Evolutionary conservation across 129 eudicot genomes (phyloP).

Genomic region (Tagetes patula): DNA sequence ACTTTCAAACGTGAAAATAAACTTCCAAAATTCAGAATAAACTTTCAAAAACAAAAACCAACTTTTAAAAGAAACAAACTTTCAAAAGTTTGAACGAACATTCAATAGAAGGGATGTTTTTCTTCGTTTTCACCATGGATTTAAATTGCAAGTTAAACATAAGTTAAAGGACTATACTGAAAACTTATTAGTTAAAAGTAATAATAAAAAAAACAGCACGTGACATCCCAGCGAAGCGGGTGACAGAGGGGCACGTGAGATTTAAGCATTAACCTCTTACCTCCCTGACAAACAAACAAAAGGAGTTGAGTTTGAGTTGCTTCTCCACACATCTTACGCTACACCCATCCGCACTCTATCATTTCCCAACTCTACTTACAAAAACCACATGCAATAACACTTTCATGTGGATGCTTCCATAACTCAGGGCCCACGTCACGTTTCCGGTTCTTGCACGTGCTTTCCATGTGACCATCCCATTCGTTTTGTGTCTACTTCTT

Average conservation of each 20-base stretch:
- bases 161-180: slow-evolving; percentile 11
- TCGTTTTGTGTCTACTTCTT: neutral
- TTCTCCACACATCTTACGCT: slow-evolving; percentile 18
- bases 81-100: no score
- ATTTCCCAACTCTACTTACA: slow-evolving; percentile 33
- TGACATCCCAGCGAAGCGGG: slow-evolving; percentile 40
- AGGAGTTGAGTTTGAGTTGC: neutral
- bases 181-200: neutral
- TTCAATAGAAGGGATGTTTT: no score
- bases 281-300: no score
- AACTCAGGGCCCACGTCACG: slow-evolving; percentile 48
- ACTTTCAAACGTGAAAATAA: no score
- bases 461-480: slow-evolving; percentile 32
- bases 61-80: no score
- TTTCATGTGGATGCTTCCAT: slow-evolving; percentile 54
- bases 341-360: slow-evolving; percentile 38
- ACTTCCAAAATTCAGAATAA: no score
- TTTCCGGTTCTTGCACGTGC: slow-evolving; percentile 52
- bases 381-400: slow-evolving; percentile 38
- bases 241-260: slow-evolving; percentile 39
- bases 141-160: neutral
- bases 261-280: slow-evolving; percentile 21
- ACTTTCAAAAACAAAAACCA: no score
- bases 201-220: slow-evolving; percentile 24
- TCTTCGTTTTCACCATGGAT: neutral